Base-by-base conservation (phyloP, 208 protist species). In the Trypanosoma mega region DNA sequence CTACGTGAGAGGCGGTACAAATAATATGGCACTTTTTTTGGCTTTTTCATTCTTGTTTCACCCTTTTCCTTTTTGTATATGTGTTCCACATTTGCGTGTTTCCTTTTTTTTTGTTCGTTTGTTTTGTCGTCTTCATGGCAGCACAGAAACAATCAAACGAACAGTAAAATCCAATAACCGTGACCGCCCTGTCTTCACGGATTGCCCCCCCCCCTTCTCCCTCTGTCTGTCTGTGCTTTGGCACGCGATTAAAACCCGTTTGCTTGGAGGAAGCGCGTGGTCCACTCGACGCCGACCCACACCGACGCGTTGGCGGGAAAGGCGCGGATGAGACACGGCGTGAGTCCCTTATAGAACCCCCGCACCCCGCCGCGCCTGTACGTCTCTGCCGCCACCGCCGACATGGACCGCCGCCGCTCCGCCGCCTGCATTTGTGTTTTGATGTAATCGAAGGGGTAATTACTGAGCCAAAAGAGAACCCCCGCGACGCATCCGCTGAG, bases 391-490 rank as follows among this genome's bases (percentile, higher is more conserved):
- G 75, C 58, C 9, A 85, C 57, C 9, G 80, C 68, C 0, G 54
- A 37, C n/a, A 80, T 78, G 18, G 53, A 66, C 20, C 67, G 37
- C 23, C 67, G 64, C n/a, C 46, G 46, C 41, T 55, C 50, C 3
- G 65, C 75, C 4, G 80, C 74, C 50, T 91, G 80, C 56, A 87
- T 36, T 26, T 83, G 76, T 2, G 84, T 87, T 49, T 90, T 90
- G 33, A 85, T 45, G 44, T 73, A 86, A 68, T 90, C 83, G 56
- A 76, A 85, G 12, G 83, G 83, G 61, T 87, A 90, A 74, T 76
- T 82, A 70, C 72, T 83, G 36, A 59, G 62, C 79, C 83, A 90
- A 74, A 87, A 91, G 45, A 65, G 68, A 29, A 81, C 41, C 14
- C 84, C 80, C 0, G 80, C 77, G 18, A 73, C 58, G 51, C 73